Base-by-base conservation (phyloP, 441 rosid genomes). In the Populus trichocarpa region DNA sequence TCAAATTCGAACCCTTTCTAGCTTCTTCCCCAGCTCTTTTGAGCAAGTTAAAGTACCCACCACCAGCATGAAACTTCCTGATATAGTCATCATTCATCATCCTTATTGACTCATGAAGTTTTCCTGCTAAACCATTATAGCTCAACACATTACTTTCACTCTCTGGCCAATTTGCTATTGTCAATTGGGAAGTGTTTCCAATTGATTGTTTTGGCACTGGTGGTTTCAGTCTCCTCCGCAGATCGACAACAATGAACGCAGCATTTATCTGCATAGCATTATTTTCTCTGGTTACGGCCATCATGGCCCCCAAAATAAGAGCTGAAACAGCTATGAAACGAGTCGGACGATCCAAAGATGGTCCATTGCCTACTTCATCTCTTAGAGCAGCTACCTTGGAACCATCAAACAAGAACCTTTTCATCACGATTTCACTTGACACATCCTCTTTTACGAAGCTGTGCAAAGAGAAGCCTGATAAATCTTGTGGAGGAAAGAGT, bases 301-400 rank as follows among this genome's bases (percentile, higher is more conserved):
- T 9, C 73, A 76, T 65, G 4, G 83, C 63, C 14, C 71, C 75
- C 87, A 83, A 35, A 36, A 84, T 71, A 35, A 83, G 78, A 0
- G 86, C 66, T 0, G 83, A 77, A 59, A 88, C 76, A 1, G 86
- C 81, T 53, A 87, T 86, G 3, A 85, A 79, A 2, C 84, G 81
- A 0, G 89, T 50, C 16, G 89, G 89, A 0, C 12, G 22, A 38
- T 40, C 63, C 61, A 40, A 23, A 68, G 38, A 10, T 14, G 16
- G 30, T 70, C 30, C 23, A 1, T 12, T 59, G 10, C 67, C 50
- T 0, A 77, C 70, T 61, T 46, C 75, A 28, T 20, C 59, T 50
- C 71, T 84, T 4, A 84, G 75, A 69, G 74, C 75, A 25, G 75
- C 77, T 4, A 83, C 18, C 61, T 32, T 76, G 2, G 72, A n/a